Base-by-base conservation (phyloP, 2,329 filamentous ascomycete species). In the Lachnellula subtilissima region DNA sequence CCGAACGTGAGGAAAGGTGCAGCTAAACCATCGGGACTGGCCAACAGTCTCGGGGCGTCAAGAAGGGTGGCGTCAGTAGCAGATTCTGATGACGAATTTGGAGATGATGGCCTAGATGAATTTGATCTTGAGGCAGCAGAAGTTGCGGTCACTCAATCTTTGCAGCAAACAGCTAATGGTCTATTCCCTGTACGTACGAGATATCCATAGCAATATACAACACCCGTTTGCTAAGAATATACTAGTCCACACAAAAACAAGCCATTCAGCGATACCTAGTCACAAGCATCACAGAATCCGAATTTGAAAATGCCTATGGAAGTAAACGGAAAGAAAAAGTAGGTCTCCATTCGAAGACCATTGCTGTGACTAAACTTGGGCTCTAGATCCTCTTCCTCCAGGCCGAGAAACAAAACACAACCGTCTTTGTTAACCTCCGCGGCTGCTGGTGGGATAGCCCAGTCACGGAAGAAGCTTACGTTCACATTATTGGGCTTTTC, bases 191-290 rank as follows among this genome's bases (percentile, higher is more conserved):
- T 86, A 84, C 72, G 82, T 85, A 76, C 71, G 25, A 63, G 47
- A 62, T 63, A 65, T 64, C 60, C 54, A 55, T 70, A 70, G 66
- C 50, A 56, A 63, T 54, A 65, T 63, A 59, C 57, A 63, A 36
- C 15, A 61, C 52, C 53, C 50, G 42, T 65, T 75, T 78, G 75
- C 88, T 91, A 86, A 92, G 77, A 69, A 70, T 74, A 74, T 72
- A 76, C 77, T 82, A 88, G 87, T 83, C 80, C 74, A 81, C 77
- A 70, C 75, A 79, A 70, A 88, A 86, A 71, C 86, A 84, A 75
- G 83, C 86, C 48, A 95, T 96, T 67, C 91, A 96, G 73, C 87
- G 93, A 63, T 96, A 96, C 74, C 77, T 92, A 61, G 82, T 97
- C 65, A 87, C 86, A 62, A 84, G 87, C 68, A 83, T 92, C 63